Evolutionary conservation across 2,329 filamentous ascomycete species (phyloP).

Genomic region (Penicillium sp.): DNA sequence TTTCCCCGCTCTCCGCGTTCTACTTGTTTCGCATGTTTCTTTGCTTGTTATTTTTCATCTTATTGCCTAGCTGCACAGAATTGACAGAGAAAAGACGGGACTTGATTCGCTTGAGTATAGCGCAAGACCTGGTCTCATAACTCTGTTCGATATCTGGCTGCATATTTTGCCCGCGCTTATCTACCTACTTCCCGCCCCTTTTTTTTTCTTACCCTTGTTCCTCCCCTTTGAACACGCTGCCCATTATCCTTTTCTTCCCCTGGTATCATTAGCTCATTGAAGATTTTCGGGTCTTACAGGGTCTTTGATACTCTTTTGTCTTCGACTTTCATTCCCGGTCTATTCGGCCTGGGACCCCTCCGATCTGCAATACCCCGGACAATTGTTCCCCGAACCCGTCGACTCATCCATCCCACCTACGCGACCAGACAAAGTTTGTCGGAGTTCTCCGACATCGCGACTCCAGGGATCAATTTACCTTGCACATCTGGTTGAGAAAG

Average conservation of each 20-base stretch:
- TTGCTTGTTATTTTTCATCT: neutral
- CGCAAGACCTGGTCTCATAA: neutral
- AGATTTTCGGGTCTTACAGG: neutral
- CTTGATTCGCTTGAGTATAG: neutral
- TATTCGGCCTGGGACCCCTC: conserved; percentile 5
- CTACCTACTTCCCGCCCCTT: neutral
- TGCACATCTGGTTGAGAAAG: neutral
- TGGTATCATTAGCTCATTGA: neutral
- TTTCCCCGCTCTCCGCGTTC: conserved; percentile 15
- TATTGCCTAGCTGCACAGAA: neutral
- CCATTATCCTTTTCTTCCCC: neutral
- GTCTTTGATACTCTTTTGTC: conserved; percentile 1
- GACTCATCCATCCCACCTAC: conserved; percentile 20
- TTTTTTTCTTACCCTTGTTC: neutral
- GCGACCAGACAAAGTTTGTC: neutral
- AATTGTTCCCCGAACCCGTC: conserved; percentile 16
- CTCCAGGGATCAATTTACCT: no score
- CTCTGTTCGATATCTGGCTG: neutral
- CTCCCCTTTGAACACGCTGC: conserved; percentile 5
- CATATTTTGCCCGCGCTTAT: neutral
- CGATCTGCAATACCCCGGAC: conserved; percentile 13
- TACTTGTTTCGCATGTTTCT: neutral
- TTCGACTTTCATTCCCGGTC: conserved; percentile 3
- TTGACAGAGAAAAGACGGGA: conserved; percentile 8
- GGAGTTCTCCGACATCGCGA: neutral